Base-by-base conservation (phyloP, 2,329 filamentous ascomycete genomes). In the Colletotrichum echinochloae region DNA sequence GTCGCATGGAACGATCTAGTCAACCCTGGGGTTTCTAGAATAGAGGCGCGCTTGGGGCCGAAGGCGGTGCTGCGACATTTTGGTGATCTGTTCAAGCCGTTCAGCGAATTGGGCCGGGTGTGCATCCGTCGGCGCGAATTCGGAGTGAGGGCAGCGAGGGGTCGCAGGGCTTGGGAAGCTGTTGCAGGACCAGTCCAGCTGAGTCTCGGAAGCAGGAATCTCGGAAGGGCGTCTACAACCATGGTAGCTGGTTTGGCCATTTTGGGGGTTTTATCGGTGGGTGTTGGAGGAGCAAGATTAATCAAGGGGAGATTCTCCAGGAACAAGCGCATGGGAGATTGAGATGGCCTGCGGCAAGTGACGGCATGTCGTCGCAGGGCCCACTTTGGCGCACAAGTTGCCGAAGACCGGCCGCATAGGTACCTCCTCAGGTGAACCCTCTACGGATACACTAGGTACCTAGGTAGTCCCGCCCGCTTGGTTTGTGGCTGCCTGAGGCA, bases 1-100 rank as follows among this genome's bases (percentile, higher is more conserved):
- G 93, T 92, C 44, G 90, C 88, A 79, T 94, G 92, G 79, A 98
- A 95, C 0, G 84, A 82, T 70, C 86, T 81, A 54, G 78, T 78
- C 26, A 83, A 71, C 4, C 66, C 63, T 0, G 78, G 78, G 62
- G 78, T 77, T 46, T 74, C 76, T 14, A 78, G 74, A 9, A 79
- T 71, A 8, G 76, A 74, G 5, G 66, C 55, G 49, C 73, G 61
- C 20, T 61, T 66, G 35, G 56, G 12, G n/a, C 26, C 8, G 65
- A 63, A 3, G 33, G 20, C 23, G 44, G 70, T 23, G 55, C 30
- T 26, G 68, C 44, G 48, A 65, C 63, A 74, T 67, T 49, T 71
- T 12, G 73, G 55, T 3, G 60, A 41, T 46, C 44, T 71, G 63
- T 54, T 75, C 54, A 54, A 75, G 7, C 75, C 73, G 66, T 78